A percentile compares a stretch with the other conserved stretches of the same genome.
phyloP scores from a whole-genome alignment of 164 flowering plant genomes.

The Tetracentron sinense region DNA sequence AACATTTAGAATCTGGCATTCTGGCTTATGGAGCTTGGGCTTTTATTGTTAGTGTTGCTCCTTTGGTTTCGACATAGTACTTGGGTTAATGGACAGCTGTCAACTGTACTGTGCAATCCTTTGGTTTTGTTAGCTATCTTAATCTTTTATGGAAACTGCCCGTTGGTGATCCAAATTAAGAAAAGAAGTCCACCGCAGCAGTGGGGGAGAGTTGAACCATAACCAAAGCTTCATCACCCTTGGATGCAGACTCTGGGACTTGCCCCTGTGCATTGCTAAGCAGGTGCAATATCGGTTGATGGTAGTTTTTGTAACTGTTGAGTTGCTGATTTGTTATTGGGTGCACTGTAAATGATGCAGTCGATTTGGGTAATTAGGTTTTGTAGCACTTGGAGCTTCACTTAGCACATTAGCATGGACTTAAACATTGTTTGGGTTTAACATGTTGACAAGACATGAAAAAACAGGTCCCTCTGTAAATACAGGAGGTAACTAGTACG shows the following conservation, averaged over 20 bases:
- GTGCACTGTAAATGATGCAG: too few species aligned
- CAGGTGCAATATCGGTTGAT: background rate
- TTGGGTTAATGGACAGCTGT: constrained; percentile 1
- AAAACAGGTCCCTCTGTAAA: too few species aligned
- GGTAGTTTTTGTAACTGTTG: background rate
- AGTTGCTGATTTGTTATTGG: too few species aligned
- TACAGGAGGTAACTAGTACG: too few species aligned
- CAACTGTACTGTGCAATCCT: background rate
- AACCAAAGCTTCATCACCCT: background rate
- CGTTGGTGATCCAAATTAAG: background rate
- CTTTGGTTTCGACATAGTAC: constrained; percentile 1
- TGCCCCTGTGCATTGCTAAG: background rate
- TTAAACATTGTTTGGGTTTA: too few species aligned
- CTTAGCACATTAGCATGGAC: too few species aligned
- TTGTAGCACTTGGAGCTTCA: too few species aligned
- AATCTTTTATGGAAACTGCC: background rate
- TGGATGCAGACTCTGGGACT: too few species aligned
- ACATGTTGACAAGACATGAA: too few species aligned
- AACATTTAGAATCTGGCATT: constrained; percentile 19
- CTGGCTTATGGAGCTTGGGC: constrained; percentile 28
- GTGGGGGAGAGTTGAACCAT: background rate
- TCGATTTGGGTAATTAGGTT: too few species aligned
- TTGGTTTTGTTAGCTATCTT: background rate
- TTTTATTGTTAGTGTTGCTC: constrained; percentile 1
- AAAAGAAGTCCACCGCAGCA: too few species aligned